Percentiles rank a stretch among this genome's conserved stretches.
These are phyloP conservation scores for Arthrobotrys musiformis DNA, from an alignment of 2,329 filamentous ascomycete genomes.

Conservation along the genomic window DNA sequence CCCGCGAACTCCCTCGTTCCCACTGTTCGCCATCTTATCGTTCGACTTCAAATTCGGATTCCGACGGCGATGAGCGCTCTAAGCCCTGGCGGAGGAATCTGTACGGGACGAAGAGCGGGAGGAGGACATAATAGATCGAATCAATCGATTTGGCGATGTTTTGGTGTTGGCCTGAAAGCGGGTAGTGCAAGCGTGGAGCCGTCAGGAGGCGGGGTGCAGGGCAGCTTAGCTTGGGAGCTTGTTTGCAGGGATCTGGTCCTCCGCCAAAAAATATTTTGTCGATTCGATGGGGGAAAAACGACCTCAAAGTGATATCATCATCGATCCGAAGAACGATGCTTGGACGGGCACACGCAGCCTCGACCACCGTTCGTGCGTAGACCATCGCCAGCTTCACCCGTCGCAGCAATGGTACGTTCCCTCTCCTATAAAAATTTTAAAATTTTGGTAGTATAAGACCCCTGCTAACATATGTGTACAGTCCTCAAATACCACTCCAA, in stretches of 20 bases:
- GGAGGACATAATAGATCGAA: slow-evolving; percentile 25
- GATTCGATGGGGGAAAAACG: too few species aligned
- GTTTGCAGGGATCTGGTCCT: slow-evolving; percentile 3
- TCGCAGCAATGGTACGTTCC: slow-evolving; percentile 39
- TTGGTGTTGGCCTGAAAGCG: slow-evolving; percentile 18
- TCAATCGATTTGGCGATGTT: background rate
- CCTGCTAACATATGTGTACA: background rate
- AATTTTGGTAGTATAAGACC: background rate
- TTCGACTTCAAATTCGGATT: too few species aligned
- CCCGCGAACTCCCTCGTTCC: slow-evolving; percentile 52
- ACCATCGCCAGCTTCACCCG: background rate
- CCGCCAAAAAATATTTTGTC: background rate
- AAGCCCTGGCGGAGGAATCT: background rate
- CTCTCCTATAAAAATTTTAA: background rate
- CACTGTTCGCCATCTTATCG: slow-evolving; percentile 21
- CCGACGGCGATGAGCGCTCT: slow-evolving; percentile 24
- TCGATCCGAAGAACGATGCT: slow-evolving; percentile 30
- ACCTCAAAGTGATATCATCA: too few species aligned
- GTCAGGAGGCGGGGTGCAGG: slow-evolving; percentile 30
- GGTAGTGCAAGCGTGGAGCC: slow-evolving; percentile 18
- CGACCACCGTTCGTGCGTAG: slow-evolving; percentile 7
- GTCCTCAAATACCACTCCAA: slow-evolving; percentile 31
- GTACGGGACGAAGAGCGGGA: background rate
- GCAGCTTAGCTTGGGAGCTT: slow-evolving; percentile 12
- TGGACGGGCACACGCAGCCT: background rate